Evolutionary conservation across 139 green algal genomes (phyloP).

Genomic region (Raphidocelis subcapitata): DNA sequence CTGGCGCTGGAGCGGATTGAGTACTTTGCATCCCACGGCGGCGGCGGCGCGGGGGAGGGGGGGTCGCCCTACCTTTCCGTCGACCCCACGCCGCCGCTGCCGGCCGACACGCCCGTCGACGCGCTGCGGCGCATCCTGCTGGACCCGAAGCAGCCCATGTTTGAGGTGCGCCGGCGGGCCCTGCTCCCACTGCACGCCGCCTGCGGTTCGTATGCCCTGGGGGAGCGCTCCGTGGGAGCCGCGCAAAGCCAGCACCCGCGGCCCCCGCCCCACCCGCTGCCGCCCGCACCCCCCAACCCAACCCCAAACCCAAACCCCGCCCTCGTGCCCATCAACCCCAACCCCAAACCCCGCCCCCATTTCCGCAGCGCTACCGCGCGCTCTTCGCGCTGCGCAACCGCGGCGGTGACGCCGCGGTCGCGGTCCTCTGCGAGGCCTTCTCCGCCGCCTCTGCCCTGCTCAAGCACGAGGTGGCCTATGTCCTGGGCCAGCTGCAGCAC

Average conservation of each 20-base stretch:
- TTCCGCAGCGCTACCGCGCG: slow-evolving; percentile 83
- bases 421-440: slow-evolving; percentile 69
- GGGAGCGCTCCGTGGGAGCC: not conserved
- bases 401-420: slow-evolving; percentile 75
- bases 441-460: slow-evolving; percentile 65
- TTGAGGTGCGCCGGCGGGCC: slow-evolving; percentile 49
- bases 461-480: slow-evolving; percentile 95
- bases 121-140: slow-evolving; percentile 66
- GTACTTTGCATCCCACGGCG: slow-evolving; percentile 36
- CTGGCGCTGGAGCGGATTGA: slow-evolving; percentile 90
- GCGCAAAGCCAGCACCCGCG: no score
- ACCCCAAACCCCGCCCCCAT: no score
- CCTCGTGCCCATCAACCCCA: no score
- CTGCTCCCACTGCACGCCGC: not conserved
- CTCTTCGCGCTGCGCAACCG: slow-evolving; percentile 96
- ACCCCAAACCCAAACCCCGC: no score
- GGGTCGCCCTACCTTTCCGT: slow-evolving; percentile 84
- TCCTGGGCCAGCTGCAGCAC: slow-evolving; percentile 97
- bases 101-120: slow-evolving; percentile 46
- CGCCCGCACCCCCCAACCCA: no score
- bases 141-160: slow-evolving; percentile 78
- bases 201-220: not conserved
- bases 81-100: slow-evolving; percentile 89
- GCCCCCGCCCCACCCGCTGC: no score
- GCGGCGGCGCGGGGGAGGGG: slow-evolving; percentile 7